phyloP scores from a whole-genome alignment of 176 grass and related monocot genomes.

The Cocos nucifera region DNA sequence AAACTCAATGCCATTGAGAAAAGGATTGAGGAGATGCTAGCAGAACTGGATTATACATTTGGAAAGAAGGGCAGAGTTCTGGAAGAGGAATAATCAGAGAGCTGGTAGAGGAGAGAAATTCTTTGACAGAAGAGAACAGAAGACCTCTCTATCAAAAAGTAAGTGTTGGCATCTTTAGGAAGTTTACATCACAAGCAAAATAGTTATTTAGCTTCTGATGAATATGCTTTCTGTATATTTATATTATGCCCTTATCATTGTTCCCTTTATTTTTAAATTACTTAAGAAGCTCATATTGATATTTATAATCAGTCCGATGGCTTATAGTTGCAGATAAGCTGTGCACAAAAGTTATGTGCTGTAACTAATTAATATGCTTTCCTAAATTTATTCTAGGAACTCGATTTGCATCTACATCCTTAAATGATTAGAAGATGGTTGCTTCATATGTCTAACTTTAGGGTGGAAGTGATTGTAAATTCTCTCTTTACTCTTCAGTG shows the following conservation, averaged over 20 bases:
- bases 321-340: no score
- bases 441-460: no score
- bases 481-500: no score
- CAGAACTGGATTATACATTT: constrained; percentile 68
- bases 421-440: no score
- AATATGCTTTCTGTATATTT: neutral
- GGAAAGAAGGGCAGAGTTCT: constrained; percentile 82
- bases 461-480: no score
- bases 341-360: no score
- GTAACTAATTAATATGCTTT: no score
- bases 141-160: constrained; percentile 89
- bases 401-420: no score
- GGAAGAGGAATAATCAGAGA: constrained; percentile 74
- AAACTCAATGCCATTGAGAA: constrained; percentile 72
- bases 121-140: constrained; percentile 52
- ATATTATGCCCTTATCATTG: neutral
- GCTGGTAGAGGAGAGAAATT: constrained; percentile 71
- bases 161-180: constrained; percentile 8
- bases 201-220: neutral
- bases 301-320: no score
- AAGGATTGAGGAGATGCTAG: constrained; percentile 64
- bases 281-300: no score
- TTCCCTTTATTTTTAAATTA: neutral
- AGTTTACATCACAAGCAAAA: neutral
- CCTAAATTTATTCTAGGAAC: no score